Conservation (phyloP, 2,329 filamentous ascomycete species). For the Aspergillus sp. region DNA sequence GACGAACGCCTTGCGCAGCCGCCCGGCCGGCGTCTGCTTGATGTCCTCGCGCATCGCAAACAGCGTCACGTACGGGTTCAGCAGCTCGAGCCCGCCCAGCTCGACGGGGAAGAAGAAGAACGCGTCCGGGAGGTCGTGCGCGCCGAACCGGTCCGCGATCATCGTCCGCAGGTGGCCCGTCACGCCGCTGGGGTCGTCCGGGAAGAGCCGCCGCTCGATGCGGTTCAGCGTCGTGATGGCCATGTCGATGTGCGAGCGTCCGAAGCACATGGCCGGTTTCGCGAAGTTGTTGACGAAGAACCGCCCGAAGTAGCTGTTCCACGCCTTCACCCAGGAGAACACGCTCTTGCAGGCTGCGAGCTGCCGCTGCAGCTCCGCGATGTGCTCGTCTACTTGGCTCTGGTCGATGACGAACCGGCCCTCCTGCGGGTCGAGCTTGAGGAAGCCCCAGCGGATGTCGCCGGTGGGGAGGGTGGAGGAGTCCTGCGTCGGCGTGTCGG, state of each 20-base stretch:
- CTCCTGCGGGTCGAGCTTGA: conserved; percentile 53
- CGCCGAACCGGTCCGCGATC: conserved; percentile 53
- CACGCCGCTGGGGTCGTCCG: conserved; percentile 46
- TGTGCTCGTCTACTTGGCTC: conserved; percentile 57
- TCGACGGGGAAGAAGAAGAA: conserved; percentile 55
- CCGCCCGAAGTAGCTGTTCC: conserved; percentile 57
- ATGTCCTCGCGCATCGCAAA: conserved; percentile 48
- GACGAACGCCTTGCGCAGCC: conserved; percentile 32
- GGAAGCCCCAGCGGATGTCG: conserved; percentile 59
- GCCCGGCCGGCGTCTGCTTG: conserved; percentile 33
- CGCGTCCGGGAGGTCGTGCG: conserved; percentile 49
- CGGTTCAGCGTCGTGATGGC: conserved; percentile 52
- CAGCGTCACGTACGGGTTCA: conserved; percentile 51
- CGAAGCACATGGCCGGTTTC: conserved; percentile 55
- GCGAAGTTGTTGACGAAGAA: conserved; percentile 62
- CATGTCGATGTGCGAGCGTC: conserved; percentile 55
- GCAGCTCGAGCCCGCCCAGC: conserved; percentile 51
- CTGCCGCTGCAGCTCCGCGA: conserved; percentile 59
- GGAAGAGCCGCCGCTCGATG: conserved; percentile 54
- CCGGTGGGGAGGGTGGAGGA: conserved; percentile 47
- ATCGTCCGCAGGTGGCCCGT: conserved; percentile 56
- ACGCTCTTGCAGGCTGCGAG: conserved; percentile 56
- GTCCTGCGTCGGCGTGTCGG: neutral
- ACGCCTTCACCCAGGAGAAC: conserved; percentile 60
- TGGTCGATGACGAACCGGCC: conserved; percentile 62